Evolutionary conservation across 306 rosid genomes (phyloP).

Genomic region (Heteromeles arbutifolia): DNA sequence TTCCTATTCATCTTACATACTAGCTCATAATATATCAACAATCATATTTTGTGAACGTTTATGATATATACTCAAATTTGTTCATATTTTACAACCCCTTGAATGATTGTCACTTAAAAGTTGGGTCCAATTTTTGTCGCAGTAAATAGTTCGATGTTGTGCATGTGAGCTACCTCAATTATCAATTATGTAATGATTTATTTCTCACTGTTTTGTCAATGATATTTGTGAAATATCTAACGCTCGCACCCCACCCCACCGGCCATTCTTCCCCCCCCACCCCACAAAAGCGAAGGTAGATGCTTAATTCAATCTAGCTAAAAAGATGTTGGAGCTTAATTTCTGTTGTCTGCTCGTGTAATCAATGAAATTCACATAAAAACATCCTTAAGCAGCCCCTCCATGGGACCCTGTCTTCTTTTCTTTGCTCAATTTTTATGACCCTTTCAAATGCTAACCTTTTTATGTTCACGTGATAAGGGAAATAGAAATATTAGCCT

Average conservation of each 20-base stretch:
- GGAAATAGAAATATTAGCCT: rapidly evolving
- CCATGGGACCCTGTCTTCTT: not conserved
- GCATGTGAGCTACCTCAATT: not conserved
- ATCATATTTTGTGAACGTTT: no score
- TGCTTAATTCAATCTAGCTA: not conserved
- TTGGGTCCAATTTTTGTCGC: not conserved
- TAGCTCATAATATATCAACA: no score
- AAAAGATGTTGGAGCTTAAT: not conserved
- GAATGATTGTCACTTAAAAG: not conserved
- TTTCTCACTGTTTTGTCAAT: not conserved
- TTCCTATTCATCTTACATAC: no score
- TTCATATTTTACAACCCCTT: not conserved
- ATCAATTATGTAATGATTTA: not conserved
- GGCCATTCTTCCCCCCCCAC: not conserved
- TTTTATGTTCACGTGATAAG: rapidly evolving
- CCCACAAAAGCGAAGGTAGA: not conserved
- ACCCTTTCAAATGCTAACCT: no score
- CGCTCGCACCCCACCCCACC: not conserved
- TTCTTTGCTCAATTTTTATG: not conserved
- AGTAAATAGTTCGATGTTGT: not conserved
- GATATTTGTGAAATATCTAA: not conserved
- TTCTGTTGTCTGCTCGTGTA: not conserved
- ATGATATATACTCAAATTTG: no score
- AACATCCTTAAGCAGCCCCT: not conserved
- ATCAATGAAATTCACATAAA: not conserved